A percentile compares a stretch with the other conserved stretches of the same genome.
These are phyloP conservation scores for Lachnellula arida DNA, from an alignment of 2,329 filamentous ascomycete species.

Conservation along the genomic window DNA sequence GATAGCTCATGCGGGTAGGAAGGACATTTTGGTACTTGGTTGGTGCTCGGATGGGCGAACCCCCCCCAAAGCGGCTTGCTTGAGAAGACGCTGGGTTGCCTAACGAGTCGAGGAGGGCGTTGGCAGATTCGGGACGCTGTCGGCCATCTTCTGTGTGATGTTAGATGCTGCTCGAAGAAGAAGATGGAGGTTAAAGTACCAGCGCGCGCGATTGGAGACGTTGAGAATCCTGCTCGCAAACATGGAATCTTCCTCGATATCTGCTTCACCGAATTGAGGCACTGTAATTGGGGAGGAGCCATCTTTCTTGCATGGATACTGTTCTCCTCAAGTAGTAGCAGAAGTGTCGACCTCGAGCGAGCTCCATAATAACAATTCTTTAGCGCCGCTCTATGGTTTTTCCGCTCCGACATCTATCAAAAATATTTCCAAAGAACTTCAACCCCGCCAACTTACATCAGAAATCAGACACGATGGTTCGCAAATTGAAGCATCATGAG, in stretches of 20 bases:
- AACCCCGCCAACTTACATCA: constrained; percentile 4
- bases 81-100: background rate
- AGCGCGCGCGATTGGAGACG: constrained; percentile 17
- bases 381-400: constrained; percentile 16
- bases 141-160: constrained; percentile 6
- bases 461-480: constrained; percentile 62
- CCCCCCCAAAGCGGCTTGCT: background rate
- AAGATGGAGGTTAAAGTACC: constrained; percentile 15
- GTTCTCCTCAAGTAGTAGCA: background rate
- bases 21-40: background rate
- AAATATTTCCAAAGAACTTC: constrained; percentile 18
- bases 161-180: background rate
- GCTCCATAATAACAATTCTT: constrained; percentile 6
- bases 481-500: constrained; percentile 96
- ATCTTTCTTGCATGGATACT: constrained; percentile 5
- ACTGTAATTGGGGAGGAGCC: constrained; percentile 29
- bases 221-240: constrained; percentile 25
- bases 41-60: background rate
- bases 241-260: constrained; percentile 7
- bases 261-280: constrained; percentile 22
- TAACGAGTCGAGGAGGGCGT: constrained; percentile 8
- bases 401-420: constrained; percentile 10
- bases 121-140: constrained; percentile 1
- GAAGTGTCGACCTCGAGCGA: background rate
- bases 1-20: background rate